These are phyloP conservation scores for Boletus reticuloceps DNA, from an alignment of 768 basidiomycete genomes.

Conservation along the genomic window DNA sequence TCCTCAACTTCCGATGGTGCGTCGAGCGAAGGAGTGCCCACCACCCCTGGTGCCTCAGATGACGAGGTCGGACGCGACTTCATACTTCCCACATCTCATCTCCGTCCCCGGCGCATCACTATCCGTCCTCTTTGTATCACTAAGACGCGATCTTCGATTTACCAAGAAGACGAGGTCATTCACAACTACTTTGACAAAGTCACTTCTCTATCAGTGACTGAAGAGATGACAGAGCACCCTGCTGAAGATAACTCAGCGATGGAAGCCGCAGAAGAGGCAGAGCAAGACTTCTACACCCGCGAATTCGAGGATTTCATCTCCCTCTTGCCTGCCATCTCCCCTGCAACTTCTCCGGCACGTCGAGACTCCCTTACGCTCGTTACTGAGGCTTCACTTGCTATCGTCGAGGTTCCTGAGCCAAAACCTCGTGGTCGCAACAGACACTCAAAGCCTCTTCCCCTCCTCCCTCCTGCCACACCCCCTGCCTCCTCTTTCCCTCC, in stretches of 20 bases:
- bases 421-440: slow-evolving; percentile 34
- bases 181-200: slow-evolving; percentile 5
- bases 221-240: neutral
- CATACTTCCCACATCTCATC: slow-evolving; percentile 22
- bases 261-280: slow-evolving; percentile 43
- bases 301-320: slow-evolving; percentile 57
- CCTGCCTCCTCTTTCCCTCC: slow-evolving; percentile 24
- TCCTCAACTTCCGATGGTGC: slow-evolving; percentile 38
- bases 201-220: slow-evolving; percentile 10
- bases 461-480: slow-evolving; percentile 38
- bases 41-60: slow-evolving; percentile 58
- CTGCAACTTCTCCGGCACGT: slow-evolving; percentile 31
- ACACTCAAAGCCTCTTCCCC: slow-evolving; percentile 40
- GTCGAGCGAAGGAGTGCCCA: slow-evolving; percentile 41
- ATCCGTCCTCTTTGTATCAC: slow-evolving; percentile 52
- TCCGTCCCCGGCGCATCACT: slow-evolving; percentile 42
- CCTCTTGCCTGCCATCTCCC: slow-evolving; percentile 37
- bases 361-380: slow-evolving; percentile 38
- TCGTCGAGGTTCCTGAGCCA: slow-evolving; percentile 18
- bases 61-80: slow-evolving; percentile 39
- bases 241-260: slow-evolving; percentile 11
- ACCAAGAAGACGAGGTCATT: slow-evolving; percentile 14
- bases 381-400: neutral
- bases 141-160: slow-evolving; percentile 34
- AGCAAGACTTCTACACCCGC: slow-evolving; percentile 55